Percentiles rank a stretch among this genome's conserved stretches.
These are phyloP conservation scores for Cairneyella variabilis DNA, from an alignment of 495 filamentous ascomycete genomes.

Conservation along the genomic window DNA sequence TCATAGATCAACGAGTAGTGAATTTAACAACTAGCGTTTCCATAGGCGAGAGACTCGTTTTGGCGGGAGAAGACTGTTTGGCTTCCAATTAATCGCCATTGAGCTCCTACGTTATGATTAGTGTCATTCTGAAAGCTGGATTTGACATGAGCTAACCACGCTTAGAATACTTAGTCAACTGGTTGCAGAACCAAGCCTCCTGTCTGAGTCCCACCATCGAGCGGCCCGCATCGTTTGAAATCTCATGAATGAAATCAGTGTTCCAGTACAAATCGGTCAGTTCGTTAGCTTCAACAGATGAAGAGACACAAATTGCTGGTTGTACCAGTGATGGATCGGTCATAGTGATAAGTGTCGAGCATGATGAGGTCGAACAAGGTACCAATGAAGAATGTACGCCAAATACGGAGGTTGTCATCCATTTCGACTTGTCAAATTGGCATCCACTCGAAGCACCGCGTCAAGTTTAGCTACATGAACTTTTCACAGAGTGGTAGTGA, in stretches of 20 bases:
- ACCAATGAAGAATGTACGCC: conserved; percentile 63
- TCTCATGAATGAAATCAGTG: conserved; percentile 48
- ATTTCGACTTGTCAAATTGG: conserved; percentile 59
- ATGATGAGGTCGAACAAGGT: conserved; percentile 63
- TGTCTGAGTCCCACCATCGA: conserved; percentile 61
- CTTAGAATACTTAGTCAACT: conserved; percentile 46
- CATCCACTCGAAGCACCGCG: conserved; percentile 72
- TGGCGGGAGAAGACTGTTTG: conserved; percentile 62
- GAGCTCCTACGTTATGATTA: no score
- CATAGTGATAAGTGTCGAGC: conserved; percentile 62
- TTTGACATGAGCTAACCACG: no score
- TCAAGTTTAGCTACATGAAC: no score
- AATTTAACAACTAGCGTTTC: no score
- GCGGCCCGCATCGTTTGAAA: conserved; percentile 54
- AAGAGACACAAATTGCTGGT: no score
- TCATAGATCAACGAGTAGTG: conserved; percentile 57
- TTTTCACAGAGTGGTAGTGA: no score
- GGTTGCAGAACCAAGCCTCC: conserved; percentile 65
- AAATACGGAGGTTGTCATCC: conserved; percentile 67
- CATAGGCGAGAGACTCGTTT: conserved; percentile 40
- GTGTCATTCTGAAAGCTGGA: no score
- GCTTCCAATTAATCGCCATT: conserved; percentile 63
- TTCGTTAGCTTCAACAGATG: no score
- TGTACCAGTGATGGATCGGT: conserved; percentile 47
- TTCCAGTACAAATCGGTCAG: conserved; percentile 50